phyloP scores from a whole-genome alignment of 2,329 filamentous ascomycete genomes.

The Neofusicoccum sp. region DNA sequence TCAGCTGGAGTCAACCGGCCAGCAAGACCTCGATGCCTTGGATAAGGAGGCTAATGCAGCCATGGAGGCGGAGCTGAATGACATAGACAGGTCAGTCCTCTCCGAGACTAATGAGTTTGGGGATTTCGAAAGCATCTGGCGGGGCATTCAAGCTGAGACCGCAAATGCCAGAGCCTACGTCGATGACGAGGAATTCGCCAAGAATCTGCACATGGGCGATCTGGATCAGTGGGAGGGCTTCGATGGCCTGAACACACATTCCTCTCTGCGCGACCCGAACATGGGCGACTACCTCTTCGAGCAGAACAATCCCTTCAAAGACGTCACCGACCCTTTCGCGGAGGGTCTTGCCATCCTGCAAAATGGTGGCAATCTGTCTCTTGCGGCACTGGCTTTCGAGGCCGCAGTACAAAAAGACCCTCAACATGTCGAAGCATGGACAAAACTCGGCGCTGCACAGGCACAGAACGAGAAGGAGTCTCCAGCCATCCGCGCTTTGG shows the following conservation, averaged over 20 bases:
- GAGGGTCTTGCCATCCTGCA: constrained; percentile 93
- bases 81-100: constrained; percentile 81
- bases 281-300: constrained; percentile 94
- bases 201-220: constrained; percentile 67
- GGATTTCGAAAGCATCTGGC: constrained; percentile 90
- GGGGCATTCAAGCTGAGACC: constrained; percentile 77
- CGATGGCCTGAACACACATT: constrained; percentile 69
- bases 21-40: constrained; percentile 52
- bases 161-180: constrained; percentile 70
- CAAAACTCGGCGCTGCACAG: constrained; percentile 85
- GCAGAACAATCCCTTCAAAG: constrained; percentile 85
- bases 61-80: constrained; percentile 84
- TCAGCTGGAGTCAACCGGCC: constrained; percentile 73
- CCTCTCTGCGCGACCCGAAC: constrained; percentile 70
- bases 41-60: constrained; percentile 69
- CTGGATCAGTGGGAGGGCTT: constrained; percentile 80
- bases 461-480: constrained; percentile 99
- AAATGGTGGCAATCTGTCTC: constrained; percentile 88
- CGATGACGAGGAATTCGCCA: constrained; percentile 65
- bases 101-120: constrained; percentile 76
- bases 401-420: constrained; percentile 90
- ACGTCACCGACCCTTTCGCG: constrained; percentile 81
- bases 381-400: constrained; percentile 93
- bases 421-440: constrained; percentile 89
- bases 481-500: constrained; percentile 89